Conservation (phyloP, 2,329 filamentous ascomycete species). For the Trichoderma asperellum region DNA sequence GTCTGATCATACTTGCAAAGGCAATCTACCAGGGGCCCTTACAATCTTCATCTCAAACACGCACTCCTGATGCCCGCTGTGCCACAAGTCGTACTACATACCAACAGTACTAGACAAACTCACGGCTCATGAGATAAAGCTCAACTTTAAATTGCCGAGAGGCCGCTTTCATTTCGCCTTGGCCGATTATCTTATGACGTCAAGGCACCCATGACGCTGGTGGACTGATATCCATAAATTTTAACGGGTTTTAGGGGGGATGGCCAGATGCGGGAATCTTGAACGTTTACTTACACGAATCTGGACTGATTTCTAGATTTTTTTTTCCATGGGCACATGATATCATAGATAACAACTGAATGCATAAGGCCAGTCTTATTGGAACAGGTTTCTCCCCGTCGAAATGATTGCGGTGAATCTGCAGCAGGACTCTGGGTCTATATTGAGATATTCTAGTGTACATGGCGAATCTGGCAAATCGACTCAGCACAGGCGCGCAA, state of each 20-base stretch:
- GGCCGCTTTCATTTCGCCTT: not conserved
- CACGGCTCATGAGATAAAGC: not conserved
- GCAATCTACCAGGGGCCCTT: not conserved
- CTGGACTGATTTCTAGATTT: not conserved
- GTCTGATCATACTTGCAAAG: not conserved
- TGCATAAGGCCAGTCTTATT: not conserved
- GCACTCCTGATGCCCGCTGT: not conserved
- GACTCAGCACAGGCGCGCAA: not conserved
- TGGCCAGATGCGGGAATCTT: not conserved
- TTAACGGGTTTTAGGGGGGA: constrained; percentile 3
- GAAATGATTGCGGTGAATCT: not conserved
- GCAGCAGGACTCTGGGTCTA: not conserved
- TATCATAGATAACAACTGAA: not conserved
- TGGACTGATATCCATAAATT: constrained; percentile 6
- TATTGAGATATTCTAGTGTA: not conserved
- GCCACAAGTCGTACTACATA: not conserved
- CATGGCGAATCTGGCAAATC: not conserved
- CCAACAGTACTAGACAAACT: not conserved
- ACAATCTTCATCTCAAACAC: not conserved
- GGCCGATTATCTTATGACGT: not conserved
- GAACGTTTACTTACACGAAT: not conserved
- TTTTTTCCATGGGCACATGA: not conserved
- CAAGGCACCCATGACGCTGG: not conserved
- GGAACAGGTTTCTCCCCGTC: not conserved
- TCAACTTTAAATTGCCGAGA: not conserved